A percentile compares a stretch with the other conserved stretches of the same genome.
Conservation (phyloP, 108 stramenopile species). For the Cyclotella sp. region DNA sequence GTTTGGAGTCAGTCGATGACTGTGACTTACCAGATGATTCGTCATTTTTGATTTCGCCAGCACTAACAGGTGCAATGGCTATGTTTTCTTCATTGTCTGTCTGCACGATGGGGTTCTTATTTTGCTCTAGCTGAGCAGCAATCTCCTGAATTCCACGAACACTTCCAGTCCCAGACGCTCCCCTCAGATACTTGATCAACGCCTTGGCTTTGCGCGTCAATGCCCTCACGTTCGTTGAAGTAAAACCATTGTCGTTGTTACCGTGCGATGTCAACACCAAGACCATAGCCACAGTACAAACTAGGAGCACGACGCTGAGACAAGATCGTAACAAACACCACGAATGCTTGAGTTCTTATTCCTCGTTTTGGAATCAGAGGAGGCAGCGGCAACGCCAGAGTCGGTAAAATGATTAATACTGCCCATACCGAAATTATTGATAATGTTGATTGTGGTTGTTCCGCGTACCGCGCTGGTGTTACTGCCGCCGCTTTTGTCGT, state of each 20-base stretch:
- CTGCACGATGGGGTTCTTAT: too few relatives aligned
- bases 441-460: conserved; percentile 12
- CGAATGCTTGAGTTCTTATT: conserved; percentile 2
- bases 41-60: neutral
- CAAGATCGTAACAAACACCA: conserved; percentile 13
- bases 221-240: neutral
- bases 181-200: neutral
- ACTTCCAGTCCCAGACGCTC: too few relatives aligned
- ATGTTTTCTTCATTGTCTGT: too few relatives aligned
- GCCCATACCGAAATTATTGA: conserved; percentile 15
- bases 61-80: too few relatives aligned
- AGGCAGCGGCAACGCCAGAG: neutral
- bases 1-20: neutral
- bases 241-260: neutral
- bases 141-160: too few relatives aligned
- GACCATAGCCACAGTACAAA: conserved; percentile 3
- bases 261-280: neutral
- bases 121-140: too few relatives aligned
- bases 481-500: neutral
- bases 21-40: neutral
- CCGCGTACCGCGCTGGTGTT: neutral
- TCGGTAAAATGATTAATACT: conserved; percentile 17
- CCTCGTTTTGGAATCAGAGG: neutral
- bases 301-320: neutral
- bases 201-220: neutral